phyloP scores from a whole-genome alignment of 495 filamentous ascomycete genomes.

The Hamigera avellanea region DNA sequence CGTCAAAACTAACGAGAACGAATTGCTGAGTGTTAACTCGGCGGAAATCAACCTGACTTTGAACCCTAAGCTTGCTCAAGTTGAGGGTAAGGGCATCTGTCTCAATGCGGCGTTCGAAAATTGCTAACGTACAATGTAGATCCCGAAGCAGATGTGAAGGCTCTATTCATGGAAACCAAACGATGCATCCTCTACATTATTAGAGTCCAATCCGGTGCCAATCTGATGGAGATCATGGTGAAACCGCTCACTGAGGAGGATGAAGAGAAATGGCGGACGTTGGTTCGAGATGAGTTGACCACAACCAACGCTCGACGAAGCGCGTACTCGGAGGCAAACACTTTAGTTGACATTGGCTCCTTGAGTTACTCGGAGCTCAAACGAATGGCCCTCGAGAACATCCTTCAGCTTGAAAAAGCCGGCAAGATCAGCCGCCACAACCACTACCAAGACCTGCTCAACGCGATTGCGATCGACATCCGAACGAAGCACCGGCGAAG shows the following conservation, averaged over 20 bases:
- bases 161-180: slow-evolving; percentile 96
- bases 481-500: slow-evolving; percentile 89
- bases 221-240: slow-evolving; percentile 89
- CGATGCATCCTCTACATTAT: slow-evolving; percentile 97
- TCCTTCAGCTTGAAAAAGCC: slow-evolving; percentile 72
- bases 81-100: slow-evolving; percentile 45
- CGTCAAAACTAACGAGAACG: slow-evolving; percentile 88
- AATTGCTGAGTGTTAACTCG: slow-evolving; percentile 75
- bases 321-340: slow-evolving; percentile 84
- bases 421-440: slow-evolving; percentile 85
- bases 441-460: slow-evolving; percentile 91
- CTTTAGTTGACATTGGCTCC: slow-evolving; percentile 72
- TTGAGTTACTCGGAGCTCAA: slow-evolving; percentile 92
- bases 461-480: slow-evolving; percentile 93
- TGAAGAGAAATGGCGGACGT: slow-evolving; percentile 71
- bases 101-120: neutral
- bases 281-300: slow-evolving; percentile 75
- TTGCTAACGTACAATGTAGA: slow-evolving; percentile 32
- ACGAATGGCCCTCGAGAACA: slow-evolving; percentile 84
- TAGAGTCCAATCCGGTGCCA: slow-evolving; percentile 82
- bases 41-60: slow-evolving; percentile 88
- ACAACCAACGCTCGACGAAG: slow-evolving; percentile 57
- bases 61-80: slow-evolving; percentile 80
- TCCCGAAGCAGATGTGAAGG: slow-evolving; percentile 81
- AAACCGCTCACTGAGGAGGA: slow-evolving; percentile 80